A percentile compares a stretch with the other conserved stretches of the same genome.
Evolutionary conservation across 495 filamentous ascomycete genomes (phyloP).

Genomic region (Penicillium canariense): DNA sequence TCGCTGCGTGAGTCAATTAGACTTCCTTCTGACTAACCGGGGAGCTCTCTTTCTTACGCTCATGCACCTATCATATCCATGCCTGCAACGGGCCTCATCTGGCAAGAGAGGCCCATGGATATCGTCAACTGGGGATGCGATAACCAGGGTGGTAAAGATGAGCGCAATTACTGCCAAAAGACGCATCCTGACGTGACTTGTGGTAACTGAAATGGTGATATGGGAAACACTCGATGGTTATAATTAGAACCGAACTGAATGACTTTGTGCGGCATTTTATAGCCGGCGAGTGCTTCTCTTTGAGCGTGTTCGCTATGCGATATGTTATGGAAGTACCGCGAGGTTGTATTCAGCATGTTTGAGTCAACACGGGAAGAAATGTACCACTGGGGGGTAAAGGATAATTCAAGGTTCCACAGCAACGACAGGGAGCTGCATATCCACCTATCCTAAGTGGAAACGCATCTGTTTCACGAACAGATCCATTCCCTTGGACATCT

Average conservation of each 20-base stretch:
- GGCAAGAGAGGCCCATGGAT: not conserved
- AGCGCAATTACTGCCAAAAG: not conserved
- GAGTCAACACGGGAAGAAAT: not conserved
- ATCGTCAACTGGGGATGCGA: slow-evolving; percentile 4
- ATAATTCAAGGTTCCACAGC: not conserved
- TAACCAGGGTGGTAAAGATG: slow-evolving; percentile 1
- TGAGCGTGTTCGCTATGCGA: not conserved
- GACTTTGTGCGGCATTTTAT: not conserved
- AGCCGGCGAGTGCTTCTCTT: not conserved
- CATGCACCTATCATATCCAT: slow-evolving; percentile 2
- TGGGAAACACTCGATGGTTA: not conserved
- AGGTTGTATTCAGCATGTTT: not conserved
- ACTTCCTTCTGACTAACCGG: too few relatives aligned
- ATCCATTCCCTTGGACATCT: not conserved
- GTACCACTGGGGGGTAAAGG: not conserved
- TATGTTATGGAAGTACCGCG: not conserved
- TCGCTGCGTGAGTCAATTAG: too few relatives aligned
- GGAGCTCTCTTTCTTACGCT: slow-evolving; percentile 1
- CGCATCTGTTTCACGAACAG: not conserved
- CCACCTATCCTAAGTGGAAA: not conserved
- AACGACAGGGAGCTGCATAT: not conserved
- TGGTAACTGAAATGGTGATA: not conserved
- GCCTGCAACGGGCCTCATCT: not conserved
- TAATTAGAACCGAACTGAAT: too few relatives aligned
- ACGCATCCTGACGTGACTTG: slow-evolving; percentile 1